phyloP scores from a whole-genome alignment of 768 basidiomycete species.

The Phanerochaete sordida region DNA sequence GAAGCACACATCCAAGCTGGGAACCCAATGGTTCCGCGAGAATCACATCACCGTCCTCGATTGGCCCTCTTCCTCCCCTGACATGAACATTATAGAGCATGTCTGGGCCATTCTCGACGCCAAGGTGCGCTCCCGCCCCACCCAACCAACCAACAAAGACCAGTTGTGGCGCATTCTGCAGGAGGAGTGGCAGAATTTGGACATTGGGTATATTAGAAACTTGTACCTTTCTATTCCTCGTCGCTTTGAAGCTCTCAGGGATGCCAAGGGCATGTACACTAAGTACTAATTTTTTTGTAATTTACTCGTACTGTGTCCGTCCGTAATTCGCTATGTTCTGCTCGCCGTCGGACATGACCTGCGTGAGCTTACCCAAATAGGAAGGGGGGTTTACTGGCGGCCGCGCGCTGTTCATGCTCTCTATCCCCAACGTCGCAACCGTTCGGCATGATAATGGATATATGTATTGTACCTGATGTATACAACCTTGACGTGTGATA shows the following conservation, averaged over 20 bases:
- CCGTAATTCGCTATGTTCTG: too few relatives aligned
- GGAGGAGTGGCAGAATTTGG: constrained; percentile 3
- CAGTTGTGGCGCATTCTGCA: constrained; percentile 19
- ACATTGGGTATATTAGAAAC: neutral
- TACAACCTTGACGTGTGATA: too few relatives aligned
- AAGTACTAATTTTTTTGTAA: neutral
- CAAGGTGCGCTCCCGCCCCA: constrained; percentile 9
- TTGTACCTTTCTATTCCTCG: neutral
- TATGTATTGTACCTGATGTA: too few relatives aligned
- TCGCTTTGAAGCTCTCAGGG: neutral
- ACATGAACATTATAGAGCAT: constrained; percentile 34
- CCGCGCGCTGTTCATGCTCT: too few relatives aligned
- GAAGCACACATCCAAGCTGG: constrained; percentile 31
- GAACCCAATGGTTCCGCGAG: constrained; percentile 26
- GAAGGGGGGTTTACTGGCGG: too few relatives aligned
- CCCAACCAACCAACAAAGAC: constrained; percentile 16
- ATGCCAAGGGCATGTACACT: neutral
- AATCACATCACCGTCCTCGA: constrained; percentile 24
- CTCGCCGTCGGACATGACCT: too few relatives aligned
- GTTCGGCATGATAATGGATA: too few relatives aligned
- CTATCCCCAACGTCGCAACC: too few relatives aligned
- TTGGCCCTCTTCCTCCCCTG: constrained; percentile 32
- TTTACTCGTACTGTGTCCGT: too few relatives aligned
- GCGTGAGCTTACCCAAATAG: too few relatives aligned
- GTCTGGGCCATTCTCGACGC: constrained; percentile 29